Conservation (phyloP, 106 monocot genomes). For the Platanthera guangdongensis region DNA sequence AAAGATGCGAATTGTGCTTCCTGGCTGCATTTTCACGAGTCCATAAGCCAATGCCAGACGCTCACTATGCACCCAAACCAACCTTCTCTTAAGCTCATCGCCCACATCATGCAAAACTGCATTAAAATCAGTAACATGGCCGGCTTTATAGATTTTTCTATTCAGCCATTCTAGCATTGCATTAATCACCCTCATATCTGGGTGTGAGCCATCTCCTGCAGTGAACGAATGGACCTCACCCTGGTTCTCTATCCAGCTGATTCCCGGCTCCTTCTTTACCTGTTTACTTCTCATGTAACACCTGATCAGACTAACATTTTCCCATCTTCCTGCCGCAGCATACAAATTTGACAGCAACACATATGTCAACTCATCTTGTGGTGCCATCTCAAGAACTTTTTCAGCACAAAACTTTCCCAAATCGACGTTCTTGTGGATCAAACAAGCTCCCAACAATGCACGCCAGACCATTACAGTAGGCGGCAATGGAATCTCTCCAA, state of each 20-base stretch:
- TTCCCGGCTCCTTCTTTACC: constrained; percentile 59
- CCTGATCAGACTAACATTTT: constrained; percentile 48
- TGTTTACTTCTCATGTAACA: constrained; percentile 60
- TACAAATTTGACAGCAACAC: constrained; percentile 76
- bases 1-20: constrained; percentile 53
- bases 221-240: constrained; percentile 60
- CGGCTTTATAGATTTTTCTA: constrained; percentile 34
- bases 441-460: constrained; percentile 62
- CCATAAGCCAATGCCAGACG: constrained; percentile 79
- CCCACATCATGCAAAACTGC: constrained; percentile 56
- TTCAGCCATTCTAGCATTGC: constrained; percentile 75
- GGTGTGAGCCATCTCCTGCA: constrained; percentile 50
- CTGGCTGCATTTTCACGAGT: constrained; percentile 26
- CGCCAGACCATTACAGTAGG: constrained; percentile 67
- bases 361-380: constrained; percentile 52
- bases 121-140: constrained; percentile 41
- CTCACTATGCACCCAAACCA: constrained; percentile 75
- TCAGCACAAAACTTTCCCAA: constrained; percentile 61
- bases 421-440: constrained; percentile 71
- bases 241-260: constrained; percentile 73
- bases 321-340: constrained; percentile 50
- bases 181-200: constrained; percentile 47
- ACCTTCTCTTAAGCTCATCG: constrained; percentile 36
- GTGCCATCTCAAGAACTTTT: constrained; percentile 56
- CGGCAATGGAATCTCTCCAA: constrained; percentile 44